A percentile compares a stretch with the other conserved stretches of the same genome.
phyloP scores from a whole-genome alignment of 192 early-diverging fungal genomes.

The Umbelopsis vinacea region DNA sequence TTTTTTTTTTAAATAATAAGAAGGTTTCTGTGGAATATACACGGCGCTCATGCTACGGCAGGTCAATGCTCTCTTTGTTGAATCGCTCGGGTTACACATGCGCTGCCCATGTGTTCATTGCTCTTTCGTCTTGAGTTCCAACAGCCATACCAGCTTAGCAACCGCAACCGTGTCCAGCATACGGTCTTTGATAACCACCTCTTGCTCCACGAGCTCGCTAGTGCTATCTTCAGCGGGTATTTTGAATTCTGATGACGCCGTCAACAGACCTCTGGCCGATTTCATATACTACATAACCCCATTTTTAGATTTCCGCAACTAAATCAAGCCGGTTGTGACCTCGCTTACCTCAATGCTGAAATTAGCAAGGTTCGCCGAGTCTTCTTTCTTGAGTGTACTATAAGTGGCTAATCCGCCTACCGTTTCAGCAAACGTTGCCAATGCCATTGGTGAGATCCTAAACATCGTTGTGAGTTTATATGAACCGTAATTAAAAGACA shows the following conservation, averaged over 20 bases:
- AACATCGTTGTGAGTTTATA: neutral
- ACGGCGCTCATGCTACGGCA: slow-evolving; percentile 9
- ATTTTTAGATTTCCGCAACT: neutral
- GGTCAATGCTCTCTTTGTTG: slow-evolving; percentile 17
- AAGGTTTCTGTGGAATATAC: slow-evolving; percentile 8
- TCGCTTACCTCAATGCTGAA: slow-evolving; percentile 56
- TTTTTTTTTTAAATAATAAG: too few relatives aligned
- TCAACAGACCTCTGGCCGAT: slow-evolving; percentile 47
- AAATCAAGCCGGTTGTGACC: neutral
- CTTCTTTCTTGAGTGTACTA: slow-evolving; percentile 49
- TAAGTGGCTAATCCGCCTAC: slow-evolving; percentile 56
- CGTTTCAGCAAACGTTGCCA: slow-evolving; percentile 62
- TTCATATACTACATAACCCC: slow-evolving; percentile 39
- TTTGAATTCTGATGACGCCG: slow-evolving; percentile 41
- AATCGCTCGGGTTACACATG: neutral
- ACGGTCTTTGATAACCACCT: slow-evolving; percentile 55
- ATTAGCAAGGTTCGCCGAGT: slow-evolving; percentile 51
- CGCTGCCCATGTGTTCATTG: slow-evolving; percentile 7
- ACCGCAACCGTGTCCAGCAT: slow-evolving; percentile 53
- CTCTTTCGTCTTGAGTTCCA: slow-evolving; percentile 45
- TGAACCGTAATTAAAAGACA: too few relatives aligned
- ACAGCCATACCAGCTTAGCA: slow-evolving; percentile 48
- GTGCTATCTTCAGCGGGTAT: slow-evolving; percentile 6
- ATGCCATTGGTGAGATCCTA: slow-evolving; percentile 57
- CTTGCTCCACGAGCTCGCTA: slow-evolving; percentile 37